These are phyloP conservation scores for Olyra latifolia DNA, from an alignment of 176 grass and related monocot genomes.

Conservation along the genomic window DNA sequence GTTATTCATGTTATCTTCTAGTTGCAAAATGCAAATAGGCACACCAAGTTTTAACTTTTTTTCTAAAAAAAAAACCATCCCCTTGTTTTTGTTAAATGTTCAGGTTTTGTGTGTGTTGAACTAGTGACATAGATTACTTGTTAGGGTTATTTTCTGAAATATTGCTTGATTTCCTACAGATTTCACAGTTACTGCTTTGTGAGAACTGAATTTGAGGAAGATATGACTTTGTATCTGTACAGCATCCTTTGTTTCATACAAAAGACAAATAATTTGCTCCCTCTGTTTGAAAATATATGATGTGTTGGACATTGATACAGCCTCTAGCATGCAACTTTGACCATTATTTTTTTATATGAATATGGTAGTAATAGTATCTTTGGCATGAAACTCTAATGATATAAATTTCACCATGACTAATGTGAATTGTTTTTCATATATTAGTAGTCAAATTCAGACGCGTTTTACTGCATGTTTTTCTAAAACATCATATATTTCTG, in stretches of 20 bases:
- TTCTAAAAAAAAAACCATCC: neutral
- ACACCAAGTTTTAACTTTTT: neutral
- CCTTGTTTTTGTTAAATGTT: neutral
- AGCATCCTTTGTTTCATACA: neutral
- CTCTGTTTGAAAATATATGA: neutral
- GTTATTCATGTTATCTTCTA: neutral
- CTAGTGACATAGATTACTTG: neutral
- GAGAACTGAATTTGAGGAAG: neutral
- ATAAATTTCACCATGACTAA: neutral
- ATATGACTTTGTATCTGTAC: neutral
- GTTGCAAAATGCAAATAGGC: neutral
- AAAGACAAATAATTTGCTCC: neutral
- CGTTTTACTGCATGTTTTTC: neutral
- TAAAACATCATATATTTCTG: neutral
- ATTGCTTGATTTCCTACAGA: neutral
- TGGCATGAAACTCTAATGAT: neutral
- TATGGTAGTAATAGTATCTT: neutral
- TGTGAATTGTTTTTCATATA: neutral
- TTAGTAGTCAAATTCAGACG: neutral
- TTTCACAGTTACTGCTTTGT: neutral
- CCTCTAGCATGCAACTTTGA: neutral
- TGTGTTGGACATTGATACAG: neutral
- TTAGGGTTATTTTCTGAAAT: slow-evolving; percentile 6
- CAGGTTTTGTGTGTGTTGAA: slow-evolving; percentile 4
- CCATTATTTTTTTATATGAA: neutral